Evolutionary conservation across 208 protist species (phyloP), one percentile per base, ranked within the genome.

Genomic region (Leptomonas pyrrhocoris): DNA sequence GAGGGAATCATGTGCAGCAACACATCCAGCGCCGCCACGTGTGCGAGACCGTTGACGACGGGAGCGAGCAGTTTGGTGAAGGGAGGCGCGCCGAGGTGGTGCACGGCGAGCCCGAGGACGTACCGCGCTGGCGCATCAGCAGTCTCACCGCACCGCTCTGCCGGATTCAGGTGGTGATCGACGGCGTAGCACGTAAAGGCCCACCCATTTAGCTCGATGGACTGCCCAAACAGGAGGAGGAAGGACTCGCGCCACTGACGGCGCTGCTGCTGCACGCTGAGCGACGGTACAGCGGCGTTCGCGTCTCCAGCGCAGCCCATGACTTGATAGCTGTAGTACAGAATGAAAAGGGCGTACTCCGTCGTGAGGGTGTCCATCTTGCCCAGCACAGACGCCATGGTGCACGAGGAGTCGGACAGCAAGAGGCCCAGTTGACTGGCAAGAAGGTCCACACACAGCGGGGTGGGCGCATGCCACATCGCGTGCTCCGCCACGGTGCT

Each of bases 371-470:
- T 45, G 36, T 67, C 65, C 60, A 81, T 75, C 40, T 68, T 71
- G 19, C 63, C 42, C 11, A 88, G 55, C 34, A 84, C 68, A 16
- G 53, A 45, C 27, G 74, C 50, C 68, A 90, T 50, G 19, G 74
- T 79, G 23, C 49, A 46, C 16, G 67, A 59, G 21, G 68, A 51
- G 43, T 79, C 68, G 42, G 68, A 65, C 9, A 62, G 46, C 0
- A 73, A 65, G 11, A 80, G 69, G 46, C 81, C 68, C 42, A 89
- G 62, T 31, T 71, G 57, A 19, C 70, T 58, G 18, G 89, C 80
- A 18, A 93, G 67, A 7, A 68, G 57, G 21, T 93, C 84, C n/a
- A 93, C 65, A 53, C 84, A 93, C 48, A 93, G 77, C 6, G 62
- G 48, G 13, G 67, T 71, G 30, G 72, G 34, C 13, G 75, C 58